phyloP scores from a whole-genome alignment of 495 filamentous ascomycete species.

The Hypoxylon trugodes region DNA sequence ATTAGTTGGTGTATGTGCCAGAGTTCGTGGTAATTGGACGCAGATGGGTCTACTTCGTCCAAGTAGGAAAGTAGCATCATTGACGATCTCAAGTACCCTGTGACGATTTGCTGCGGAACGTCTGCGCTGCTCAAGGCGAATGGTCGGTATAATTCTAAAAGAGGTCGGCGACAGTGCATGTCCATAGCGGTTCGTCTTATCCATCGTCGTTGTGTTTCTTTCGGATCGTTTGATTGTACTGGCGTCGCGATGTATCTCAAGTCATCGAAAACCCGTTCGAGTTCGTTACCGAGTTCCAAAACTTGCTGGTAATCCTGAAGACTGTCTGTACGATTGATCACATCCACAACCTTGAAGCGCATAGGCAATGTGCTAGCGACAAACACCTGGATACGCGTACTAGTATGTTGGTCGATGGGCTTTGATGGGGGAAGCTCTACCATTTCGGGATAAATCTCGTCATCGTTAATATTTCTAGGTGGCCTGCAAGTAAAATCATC shows the following conservation, averaged over 20 bases:
- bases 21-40: constrained; percentile 42
- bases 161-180: constrained; percentile 47
- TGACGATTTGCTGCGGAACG: constrained; percentile 47
- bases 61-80: constrained; percentile 49
- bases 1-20: constrained; percentile 47
- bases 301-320: constrained; percentile 47
- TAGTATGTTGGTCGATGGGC: constrained; percentile 47
- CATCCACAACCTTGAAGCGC: constrained; percentile 43
- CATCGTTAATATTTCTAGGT: constrained; percentile 49
- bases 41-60: constrained; percentile 47
- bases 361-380: constrained; percentile 45
- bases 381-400: constrained; percentile 47
- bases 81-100: constrained; percentile 48
- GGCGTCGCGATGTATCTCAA: constrained; percentile 45
- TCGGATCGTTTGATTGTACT: constrained; percentile 30
- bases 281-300: constrained; percentile 46
- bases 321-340: constrained; percentile 47
- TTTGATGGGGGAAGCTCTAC: constrained; percentile 44
- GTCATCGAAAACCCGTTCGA: constrained; percentile 51
- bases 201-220: constrained; percentile 44
- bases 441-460: constrained; percentile 39
- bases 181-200: constrained; percentile 44
- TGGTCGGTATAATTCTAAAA: constrained; percentile 51
- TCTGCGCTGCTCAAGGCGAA: constrained; percentile 47
- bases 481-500: constrained; percentile 48